Base-by-base conservation (phyloP, 306 rosid species). In the Gastrolobium bilobum region DNA sequence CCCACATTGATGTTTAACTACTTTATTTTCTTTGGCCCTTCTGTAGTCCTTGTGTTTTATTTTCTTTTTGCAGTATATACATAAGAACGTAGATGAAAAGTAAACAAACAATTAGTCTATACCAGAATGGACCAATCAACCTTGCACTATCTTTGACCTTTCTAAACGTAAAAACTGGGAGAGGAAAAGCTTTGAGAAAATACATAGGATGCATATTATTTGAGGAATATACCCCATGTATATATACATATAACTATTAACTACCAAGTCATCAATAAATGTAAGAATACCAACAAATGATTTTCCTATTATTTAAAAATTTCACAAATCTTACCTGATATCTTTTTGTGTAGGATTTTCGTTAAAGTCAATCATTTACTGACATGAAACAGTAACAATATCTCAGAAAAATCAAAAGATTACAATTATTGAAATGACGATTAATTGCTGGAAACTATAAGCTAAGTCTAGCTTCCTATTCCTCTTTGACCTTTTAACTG, bases 401-500 rank as follows among this genome's bases (percentile, higher is more conserved):
- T 42, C 54, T 42, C 39, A 43, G 63, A 68, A 66, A 75, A 31
- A 74, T 35, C 61, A 68, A 75, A 50, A 82, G 10, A 77, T 69
- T 52, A 78, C 54, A 20, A 10, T 53, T 52, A 63, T 34, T 63
- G 76, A 77, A 85, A 56, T 64, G 76, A 56, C 73, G 48, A 63
- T 51, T 38, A 53, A 60, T 10, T 26, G 56, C 67, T 11, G 39
- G 53, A 81, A 60, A 46, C 48, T 59, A 52, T 13, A 81, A 65
- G 66, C 61, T n/a, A 65, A 74, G 14, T 35, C 53, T 57, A 20
- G 0, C 26, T 20, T 20, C 26, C 26, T 20, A 20, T 20, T 20
- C 26, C 60, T 43, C 58, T 33, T 77, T 68, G 48, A 47, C 60
- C 13, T 34, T 54, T 75, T 60, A 30, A 76, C 72, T 47, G 40